Evolutionary conservation across 2,329 filamentous ascomycete species (phyloP), one percentile per base, ranked within the genome.

Genomic region (Diplodia seriata): DNA sequence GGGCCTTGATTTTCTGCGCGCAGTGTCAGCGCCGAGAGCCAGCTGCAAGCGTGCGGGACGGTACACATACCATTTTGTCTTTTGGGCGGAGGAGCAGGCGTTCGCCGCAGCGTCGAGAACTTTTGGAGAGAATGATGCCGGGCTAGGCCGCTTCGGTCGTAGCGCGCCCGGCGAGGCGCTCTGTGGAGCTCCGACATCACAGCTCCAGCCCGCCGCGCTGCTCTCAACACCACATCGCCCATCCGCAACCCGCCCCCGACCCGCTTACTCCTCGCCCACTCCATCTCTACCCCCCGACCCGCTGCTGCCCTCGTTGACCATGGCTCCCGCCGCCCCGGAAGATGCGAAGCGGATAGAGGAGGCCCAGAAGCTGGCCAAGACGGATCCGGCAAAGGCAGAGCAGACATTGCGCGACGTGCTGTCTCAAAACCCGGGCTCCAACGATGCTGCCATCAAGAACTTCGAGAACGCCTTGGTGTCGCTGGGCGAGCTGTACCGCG

Each of bases 401-500:
- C 84, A 87, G 75, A 88, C 92, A 78, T 98, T 94, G 86, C 93
- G 94, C 81, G 90, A 95, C 68, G 91, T 98, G 77, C 88, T 97
- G 72, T 90, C 93, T 65, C 90, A 92, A 81, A 89, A 92, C 47
- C 93, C 94, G 26, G 91, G 92, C 64, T 89, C 91, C 69, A 95
- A 89, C 69, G 95, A 99, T 80, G 88, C 90, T 47, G 92, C 94
- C 69, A 89, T 94, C 72, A 90, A 91, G 80, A 93, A 97, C 80
- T 99, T 97, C 76, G 95, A 99, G 84, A 86, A 86, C 73, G 93
- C 95, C 31, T 82, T 99, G 78, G 87, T 97, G 76, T 92, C 90
- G 72, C 83, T 99, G 77, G 95, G 95, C 75, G 91, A 96, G 86
- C 86, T 98, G 72, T 97, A 97, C 81, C 88, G 93, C 73, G 93